A percentile compares a stretch with the other conserved stretches of the same genome.
Evolutionary conservation across 140 eudicot species (phyloP).

Genomic region (Erigeron philadelphicus): DNA sequence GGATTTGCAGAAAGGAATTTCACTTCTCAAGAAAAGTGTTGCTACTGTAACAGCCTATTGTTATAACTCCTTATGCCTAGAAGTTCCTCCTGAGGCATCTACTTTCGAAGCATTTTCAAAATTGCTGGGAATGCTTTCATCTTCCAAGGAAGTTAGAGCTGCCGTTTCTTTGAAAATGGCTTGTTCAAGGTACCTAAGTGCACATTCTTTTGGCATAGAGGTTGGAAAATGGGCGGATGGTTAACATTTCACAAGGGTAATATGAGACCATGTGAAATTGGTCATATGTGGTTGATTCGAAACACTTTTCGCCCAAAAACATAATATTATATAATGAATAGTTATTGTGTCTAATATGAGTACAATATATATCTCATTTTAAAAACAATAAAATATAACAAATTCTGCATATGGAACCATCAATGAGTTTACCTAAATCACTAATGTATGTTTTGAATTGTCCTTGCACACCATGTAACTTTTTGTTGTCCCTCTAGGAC

Average conservation of each 20-base stretch:
- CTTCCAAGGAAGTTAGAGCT: constrained; percentile 80
- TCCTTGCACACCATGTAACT: too few species aligned
- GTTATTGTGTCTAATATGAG: background rate
- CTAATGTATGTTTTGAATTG: too few species aligned
- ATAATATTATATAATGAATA: background rate
- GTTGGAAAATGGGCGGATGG: background rate
- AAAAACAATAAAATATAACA: too few species aligned
- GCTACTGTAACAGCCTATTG: constrained; percentile 92
- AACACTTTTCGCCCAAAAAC: background rate
- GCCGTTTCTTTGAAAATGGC: constrained; percentile 69
- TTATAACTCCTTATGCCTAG: constrained; percentile 69
- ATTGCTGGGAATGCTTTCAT: constrained; percentile 78
- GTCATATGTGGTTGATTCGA: background rate
- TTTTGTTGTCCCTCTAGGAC: too few species aligned
- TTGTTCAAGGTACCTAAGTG: constrained; percentile 53
- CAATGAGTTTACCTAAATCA: too few species aligned
- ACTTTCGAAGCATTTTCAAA: constrained; percentile 95
- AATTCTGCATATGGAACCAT: too few species aligned
- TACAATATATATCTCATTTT: background rate
- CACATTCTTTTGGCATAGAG: constrained; percentile 2
- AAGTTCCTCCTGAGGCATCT: constrained; percentile 77
- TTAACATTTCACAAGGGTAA: background rate
- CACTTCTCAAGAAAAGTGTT: constrained; percentile 94
- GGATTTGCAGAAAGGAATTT: constrained; percentile 95
- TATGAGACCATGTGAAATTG: background rate